Base-by-base conservation (phyloP, 768 basidiomycete species). In the Tricholoma hemisulphureum region DNA sequence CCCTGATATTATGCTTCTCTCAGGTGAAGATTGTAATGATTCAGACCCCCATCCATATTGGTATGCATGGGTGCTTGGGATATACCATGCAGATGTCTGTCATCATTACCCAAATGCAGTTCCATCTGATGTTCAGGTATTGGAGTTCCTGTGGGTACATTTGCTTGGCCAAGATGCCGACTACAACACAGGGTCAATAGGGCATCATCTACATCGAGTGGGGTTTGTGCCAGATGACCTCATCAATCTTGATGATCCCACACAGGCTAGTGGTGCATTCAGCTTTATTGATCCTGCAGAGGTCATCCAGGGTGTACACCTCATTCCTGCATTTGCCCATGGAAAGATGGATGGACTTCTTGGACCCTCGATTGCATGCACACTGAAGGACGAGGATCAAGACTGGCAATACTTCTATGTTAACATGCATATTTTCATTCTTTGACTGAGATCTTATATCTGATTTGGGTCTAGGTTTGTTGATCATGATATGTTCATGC, bases 61-160 rank as follows among this genome's bases (percentile, higher is more conserved):
- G 59, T 71, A 68, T 35, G 67, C 60, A 14, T 28, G 60, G 3
- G 41, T 71, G 4, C 52, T 71, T 23, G 63, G 66, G 5, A 60
- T 71, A 24, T 71, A 67, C 35, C 67, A 71, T 21, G 56, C 41
- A 5, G 34, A 52, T 14, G 63, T 69, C 2, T 54, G 58, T 26
- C 61, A 68, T 31, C 43, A 43, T 35, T 61, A 60, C 5, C 28
- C 59, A 2, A 53, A 58, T 13, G 56, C 53, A 8, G 23, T 23
- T 1, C 24, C 46, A 23, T 18, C 13, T 0, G 7, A 18, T 1
- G 49, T 65, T 3, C 51, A 63, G 6, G 56, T 56, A 1, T 72
- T 81, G 62, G 68, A 77, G 1, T 72, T 82, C 14, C 58, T 82
- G 1, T 80, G 74, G 65, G 75, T 82, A 0, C 63, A 66, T 0